Conservation (phyloP, 306 rosid species). For the Cicer judaicum region DNA sequence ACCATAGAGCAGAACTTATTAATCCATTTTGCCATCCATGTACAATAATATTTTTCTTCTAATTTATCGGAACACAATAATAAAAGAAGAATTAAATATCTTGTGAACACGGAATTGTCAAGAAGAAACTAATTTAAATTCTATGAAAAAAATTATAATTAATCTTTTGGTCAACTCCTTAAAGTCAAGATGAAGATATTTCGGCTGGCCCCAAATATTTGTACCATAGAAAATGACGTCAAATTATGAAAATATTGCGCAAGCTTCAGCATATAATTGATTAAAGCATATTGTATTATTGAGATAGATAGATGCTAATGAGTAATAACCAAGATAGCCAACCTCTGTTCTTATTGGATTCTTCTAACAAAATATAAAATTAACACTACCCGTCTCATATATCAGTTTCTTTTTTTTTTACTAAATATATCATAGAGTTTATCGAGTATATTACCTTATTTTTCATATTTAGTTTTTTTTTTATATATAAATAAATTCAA, state of each 20-base stretch:
- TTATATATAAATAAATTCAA: too few species aligned
- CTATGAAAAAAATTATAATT: not conserved
- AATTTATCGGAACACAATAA: too few species aligned
- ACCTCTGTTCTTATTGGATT: constrained; percentile 9
- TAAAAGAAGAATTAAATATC: too few species aligned
- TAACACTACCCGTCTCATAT: too few species aligned
- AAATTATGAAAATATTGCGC: constrained; percentile 25
- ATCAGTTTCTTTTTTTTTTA: too few species aligned
- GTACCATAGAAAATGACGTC: constrained; percentile 8
- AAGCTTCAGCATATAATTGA: constrained; percentile 15
- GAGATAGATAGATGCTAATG: not conserved
- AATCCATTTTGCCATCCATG: too few species aligned
- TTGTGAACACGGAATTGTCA: not conserved
- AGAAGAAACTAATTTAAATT: not conserved
- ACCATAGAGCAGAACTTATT: too few species aligned
- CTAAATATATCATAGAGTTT: too few species aligned
- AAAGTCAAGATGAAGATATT: not conserved
- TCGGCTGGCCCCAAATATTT: not conserved
- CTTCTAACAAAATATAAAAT: not conserved
- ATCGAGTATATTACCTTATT: too few species aligned
- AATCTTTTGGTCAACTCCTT: not conserved
- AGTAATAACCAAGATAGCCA: constrained; percentile 15
- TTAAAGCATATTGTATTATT: constrained; percentile 18
- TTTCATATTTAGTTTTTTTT: too few species aligned
- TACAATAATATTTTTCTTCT: too few species aligned